phyloP scores from a whole-genome alignment of 2,329 filamentous ascomycete genomes.

The Epicoccum sorghinum region DNA sequence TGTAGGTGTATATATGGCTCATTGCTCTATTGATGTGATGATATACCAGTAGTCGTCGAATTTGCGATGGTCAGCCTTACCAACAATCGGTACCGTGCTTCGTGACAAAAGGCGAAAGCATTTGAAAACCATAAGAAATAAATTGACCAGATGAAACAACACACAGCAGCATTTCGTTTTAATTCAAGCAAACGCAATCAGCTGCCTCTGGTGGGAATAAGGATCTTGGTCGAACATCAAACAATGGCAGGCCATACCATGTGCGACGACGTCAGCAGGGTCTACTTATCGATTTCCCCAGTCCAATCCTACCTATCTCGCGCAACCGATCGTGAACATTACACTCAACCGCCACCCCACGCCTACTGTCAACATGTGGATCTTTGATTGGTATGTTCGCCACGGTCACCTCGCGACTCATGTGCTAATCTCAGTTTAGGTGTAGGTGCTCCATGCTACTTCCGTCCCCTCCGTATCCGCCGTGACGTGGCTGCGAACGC shows the following conservation, averaged over 20 bases:
- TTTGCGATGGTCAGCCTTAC: too few relatives aligned
- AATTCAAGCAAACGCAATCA: too few relatives aligned
- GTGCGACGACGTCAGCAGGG: slow-evolving; percentile 19
- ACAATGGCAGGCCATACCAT: background rate
- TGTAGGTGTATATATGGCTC: too few relatives aligned
- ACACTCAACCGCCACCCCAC: background rate
- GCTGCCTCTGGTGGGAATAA: background rate
- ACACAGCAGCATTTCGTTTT: too few relatives aligned
- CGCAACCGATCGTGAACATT: background rate
- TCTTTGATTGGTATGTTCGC: slow-evolving; percentile 76
- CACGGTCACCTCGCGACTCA: background rate
- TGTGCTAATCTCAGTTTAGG: slow-evolving; percentile 30
- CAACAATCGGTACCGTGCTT: too few relatives aligned
- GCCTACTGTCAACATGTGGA: slow-evolving; percentile 70
- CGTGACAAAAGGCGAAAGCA: too few relatives aligned
- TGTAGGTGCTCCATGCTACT: slow-evolving; percentile 33
- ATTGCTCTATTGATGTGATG: too few relatives aligned
- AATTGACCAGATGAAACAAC: too few relatives aligned
- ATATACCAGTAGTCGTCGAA: too few relatives aligned
- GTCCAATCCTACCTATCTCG: background rate
- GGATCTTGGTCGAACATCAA: background rate
- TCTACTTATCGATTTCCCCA: slow-evolving; percentile 6
- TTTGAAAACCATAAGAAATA: too few relatives aligned
- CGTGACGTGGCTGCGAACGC: background rate
- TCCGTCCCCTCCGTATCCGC: background rate